phyloP scores from a whole-genome alignment of 192 early-diverging fungal genomes.

The Lobulomyces angularis region DNA sequence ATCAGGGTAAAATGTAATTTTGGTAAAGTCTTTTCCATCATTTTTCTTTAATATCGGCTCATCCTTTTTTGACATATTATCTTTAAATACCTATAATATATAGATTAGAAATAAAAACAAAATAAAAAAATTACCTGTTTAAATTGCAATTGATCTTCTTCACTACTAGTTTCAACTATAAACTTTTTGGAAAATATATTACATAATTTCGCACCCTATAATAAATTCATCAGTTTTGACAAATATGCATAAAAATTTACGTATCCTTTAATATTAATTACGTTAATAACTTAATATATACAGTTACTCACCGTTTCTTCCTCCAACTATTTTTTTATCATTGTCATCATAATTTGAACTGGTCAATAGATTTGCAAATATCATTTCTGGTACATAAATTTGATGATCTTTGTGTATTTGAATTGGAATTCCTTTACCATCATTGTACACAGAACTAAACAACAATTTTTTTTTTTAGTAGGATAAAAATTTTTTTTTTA shows the following conservation, averaged over 20 bases:
- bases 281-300: too few species aligned
- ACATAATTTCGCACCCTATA: slow-evolving; percentile 5
- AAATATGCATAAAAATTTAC: too few species aligned
- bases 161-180: slow-evolving; percentile 2
- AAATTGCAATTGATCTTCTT: not conserved
- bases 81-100: too few species aligned
- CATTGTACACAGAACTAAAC: slow-evolving; percentile 1
- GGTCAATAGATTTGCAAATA: slow-evolving; percentile 2
- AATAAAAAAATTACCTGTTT: too few species aligned
- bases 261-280: too few species aligned
- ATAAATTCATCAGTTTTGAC: too few species aligned
- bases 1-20: slow-evolving; percentile 6
- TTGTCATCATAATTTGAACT: slow-evolving; percentile 6
- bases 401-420: slow-evolving; percentile 4
- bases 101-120: too few species aligned
- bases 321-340: slow-evolving; percentile 4
- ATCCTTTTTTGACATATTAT: slow-evolving; percentile 2
- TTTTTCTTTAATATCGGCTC: slow-evolving; percentile 3
- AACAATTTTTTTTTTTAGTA: too few species aligned
- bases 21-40: slow-evolving; percentile 2
- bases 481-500: too few species aligned
- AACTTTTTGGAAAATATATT: slow-evolving; percentile 5
- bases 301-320: slow-evolving; percentile 6
- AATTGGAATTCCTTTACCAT: slow-evolving; percentile 5
- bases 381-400: slow-evolving; percentile 1